These are phyloP conservation scores for Kodamaea plutei DNA, from an alignment of 1,139 yeast species.

Conservation along the genomic window DNA sequence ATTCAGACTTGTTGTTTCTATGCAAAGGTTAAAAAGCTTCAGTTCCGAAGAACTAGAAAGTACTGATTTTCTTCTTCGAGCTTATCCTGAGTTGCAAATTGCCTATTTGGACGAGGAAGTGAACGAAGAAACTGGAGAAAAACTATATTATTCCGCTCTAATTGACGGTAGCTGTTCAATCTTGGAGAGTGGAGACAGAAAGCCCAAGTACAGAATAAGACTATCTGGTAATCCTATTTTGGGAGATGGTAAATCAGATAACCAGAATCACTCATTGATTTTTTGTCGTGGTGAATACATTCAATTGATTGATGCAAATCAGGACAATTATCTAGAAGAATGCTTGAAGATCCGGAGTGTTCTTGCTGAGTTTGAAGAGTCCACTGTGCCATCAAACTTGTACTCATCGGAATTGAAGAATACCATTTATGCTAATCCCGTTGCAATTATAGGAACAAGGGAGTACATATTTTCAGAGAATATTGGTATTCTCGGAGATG, in stretches of 20 bases:
- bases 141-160: slow-evolving; percentile 55
- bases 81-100: slow-evolving; percentile 59
- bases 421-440: slow-evolving; percentile 46
- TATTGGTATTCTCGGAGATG: slow-evolving; percentile 82
- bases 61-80: slow-evolving; percentile 50
- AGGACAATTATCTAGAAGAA: slow-evolving; percentile 82
- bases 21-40: slow-evolving; percentile 62
- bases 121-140: slow-evolving; percentile 21
- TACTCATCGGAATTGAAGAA: slow-evolving; percentile 12
- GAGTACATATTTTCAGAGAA: slow-evolving; percentile 86
- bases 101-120: slow-evolving; percentile 50
- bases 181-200: slow-evolving; percentile 38
- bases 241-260: slow-evolving; percentile 89
- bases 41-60: slow-evolving; percentile 49
- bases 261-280: slow-evolving; percentile 74
- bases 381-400: slow-evolving; percentile 27
- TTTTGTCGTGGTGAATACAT: slow-evolving; percentile 83
- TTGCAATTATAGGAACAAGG: slow-evolving; percentile 84
- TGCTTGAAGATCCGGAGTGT: slow-evolving; percentile 77
- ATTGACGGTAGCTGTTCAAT: slow-evolving; percentile 42
- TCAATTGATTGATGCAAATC: slow-evolving; percentile 85
- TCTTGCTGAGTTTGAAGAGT: slow-evolving; percentile 75
- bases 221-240: slow-evolving; percentile 83
- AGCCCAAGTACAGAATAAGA: slow-evolving; percentile 50
- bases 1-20: slow-evolving; percentile 63